Percentiles rank a stretch among this genome's conserved stretches.
phyloP scores from a whole-genome alignment of 192 early-diverging fungal genomes.

The Borealophlyctis nickersoniae region DNA sequence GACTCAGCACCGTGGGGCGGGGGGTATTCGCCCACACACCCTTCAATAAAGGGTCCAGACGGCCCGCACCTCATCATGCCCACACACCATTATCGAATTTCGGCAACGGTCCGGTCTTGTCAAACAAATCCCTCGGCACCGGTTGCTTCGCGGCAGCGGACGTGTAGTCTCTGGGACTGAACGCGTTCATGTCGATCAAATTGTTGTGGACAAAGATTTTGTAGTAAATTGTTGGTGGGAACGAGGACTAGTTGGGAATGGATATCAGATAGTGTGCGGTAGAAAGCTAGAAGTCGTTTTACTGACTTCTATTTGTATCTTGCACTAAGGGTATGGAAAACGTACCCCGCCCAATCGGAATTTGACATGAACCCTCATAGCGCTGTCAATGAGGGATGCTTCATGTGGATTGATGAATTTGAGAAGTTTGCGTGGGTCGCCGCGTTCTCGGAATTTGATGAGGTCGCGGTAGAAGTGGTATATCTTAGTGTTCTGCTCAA shows the following conservation, averaged over 20 bases:
- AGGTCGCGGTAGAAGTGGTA: constrained; percentile 53
- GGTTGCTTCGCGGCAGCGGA: constrained; percentile 29
- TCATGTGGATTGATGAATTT: constrained; percentile 61
- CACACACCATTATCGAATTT: neutral
- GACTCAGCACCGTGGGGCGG: neutral
- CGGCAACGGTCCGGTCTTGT: constrained; percentile 20
- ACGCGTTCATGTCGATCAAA: constrained; percentile 58
- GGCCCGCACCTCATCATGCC: neutral
- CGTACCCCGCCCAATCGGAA: constrained; percentile 60
- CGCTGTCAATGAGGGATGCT: constrained; percentile 48
- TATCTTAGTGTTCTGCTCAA: constrained; percentile 45
- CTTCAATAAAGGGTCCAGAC: too few species aligned
- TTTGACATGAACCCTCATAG: constrained; percentile 46
- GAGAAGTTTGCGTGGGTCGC: constrained; percentile 47
- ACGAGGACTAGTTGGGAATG: constrained; percentile 30
- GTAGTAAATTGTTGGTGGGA: constrained; percentile 61
- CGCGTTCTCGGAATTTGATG: constrained; percentile 51
- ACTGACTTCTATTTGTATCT: constrained; percentile 13
- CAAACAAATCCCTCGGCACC: constrained; percentile 42
- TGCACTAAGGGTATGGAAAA: too few species aligned
- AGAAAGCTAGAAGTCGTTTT: constrained; percentile 7
- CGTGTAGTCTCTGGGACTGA: constrained; percentile 61
- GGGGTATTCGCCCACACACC: neutral
- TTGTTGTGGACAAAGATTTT: constrained; percentile 56
- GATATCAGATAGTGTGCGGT: too few species aligned